These are phyloP conservation scores for Schwanniomyces sp. DNA, from an alignment of 805 yeast species.

Conservation along the genomic window DNA sequence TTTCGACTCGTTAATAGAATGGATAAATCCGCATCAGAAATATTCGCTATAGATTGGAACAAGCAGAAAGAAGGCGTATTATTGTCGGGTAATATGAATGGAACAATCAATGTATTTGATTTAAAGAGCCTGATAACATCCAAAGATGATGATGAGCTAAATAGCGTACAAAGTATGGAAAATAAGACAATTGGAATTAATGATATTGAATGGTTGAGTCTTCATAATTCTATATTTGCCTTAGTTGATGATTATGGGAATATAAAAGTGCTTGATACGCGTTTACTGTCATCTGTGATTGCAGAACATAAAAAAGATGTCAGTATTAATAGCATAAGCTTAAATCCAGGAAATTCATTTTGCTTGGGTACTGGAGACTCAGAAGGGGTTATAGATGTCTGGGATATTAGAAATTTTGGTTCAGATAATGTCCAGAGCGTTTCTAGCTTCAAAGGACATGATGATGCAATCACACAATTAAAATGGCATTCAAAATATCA, in stretches of 20 bases:
- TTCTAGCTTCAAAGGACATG: constrained; percentile 30
- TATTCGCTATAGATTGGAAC: constrained; percentile 79
- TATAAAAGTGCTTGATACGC: constrained; percentile 53
- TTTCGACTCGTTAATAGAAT: constrained; percentile 40
- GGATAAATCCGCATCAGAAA: constrained; percentile 45
- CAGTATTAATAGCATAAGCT: constrained; percentile 58
- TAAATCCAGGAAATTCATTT: constrained; percentile 56
- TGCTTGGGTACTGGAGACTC: constrained; percentile 69
- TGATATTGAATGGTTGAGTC: constrained; percentile 67
- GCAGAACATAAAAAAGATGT: constrained; percentile 12
- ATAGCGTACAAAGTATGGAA: constrained; percentile 11
- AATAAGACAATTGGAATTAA: constrained; percentile 55
- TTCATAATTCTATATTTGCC: constrained; percentile 61
- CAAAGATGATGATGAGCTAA: constrained; percentile 12
- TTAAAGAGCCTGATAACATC: constrained; percentile 40
- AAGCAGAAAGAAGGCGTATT: constrained; percentile 56
- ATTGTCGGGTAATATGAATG: constrained; percentile 63
- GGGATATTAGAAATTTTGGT: constrained; percentile 59
- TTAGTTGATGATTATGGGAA: constrained; percentile 65
- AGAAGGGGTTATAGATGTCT: constrained; percentile 52
- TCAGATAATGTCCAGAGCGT: constrained; percentile 6
- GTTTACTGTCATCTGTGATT: constrained; percentile 25
- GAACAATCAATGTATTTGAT: constrained; percentile 68
- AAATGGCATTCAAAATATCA: constrained; percentile 69
- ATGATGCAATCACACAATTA: constrained; percentile 58